phyloP scores from a whole-genome alignment of 2,329 filamentous ascomycete species.

The Microascus cirrosus region DNA sequence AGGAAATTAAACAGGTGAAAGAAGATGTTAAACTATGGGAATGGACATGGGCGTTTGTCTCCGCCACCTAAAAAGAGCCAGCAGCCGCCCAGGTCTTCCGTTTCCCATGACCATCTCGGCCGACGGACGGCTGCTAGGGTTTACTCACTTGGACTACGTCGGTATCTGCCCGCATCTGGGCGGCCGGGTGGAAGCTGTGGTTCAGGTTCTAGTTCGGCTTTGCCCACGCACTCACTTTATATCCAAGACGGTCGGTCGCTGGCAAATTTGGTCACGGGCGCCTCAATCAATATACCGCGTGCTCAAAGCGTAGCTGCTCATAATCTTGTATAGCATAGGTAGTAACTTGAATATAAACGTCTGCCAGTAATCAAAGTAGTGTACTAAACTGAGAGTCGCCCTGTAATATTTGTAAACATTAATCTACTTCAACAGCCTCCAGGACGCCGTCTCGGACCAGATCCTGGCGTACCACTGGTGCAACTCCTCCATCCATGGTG shows the following conservation, averaged over 20 bases:
- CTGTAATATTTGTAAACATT: background rate
- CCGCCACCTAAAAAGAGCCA: too few species aligned
- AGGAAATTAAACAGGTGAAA: too few species aligned
- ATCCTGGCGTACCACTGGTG: slow-evolving; percentile 27
- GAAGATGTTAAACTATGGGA: too few species aligned
- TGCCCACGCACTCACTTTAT: background rate
- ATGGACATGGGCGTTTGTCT: too few species aligned
- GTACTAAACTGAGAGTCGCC: background rate
- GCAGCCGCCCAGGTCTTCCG: too few species aligned
- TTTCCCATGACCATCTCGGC: too few species aligned
- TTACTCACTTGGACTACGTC: too few species aligned
- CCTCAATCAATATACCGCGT: too few species aligned
- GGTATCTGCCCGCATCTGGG: background rate
- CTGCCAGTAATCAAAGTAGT: background rate
- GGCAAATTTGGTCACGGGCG: too few species aligned
- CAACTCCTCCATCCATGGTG: slow-evolving; percentile 15
- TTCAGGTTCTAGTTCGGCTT: background rate
- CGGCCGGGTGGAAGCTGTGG: background rate
- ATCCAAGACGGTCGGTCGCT: too few species aligned
- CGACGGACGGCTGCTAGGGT: too few species aligned
- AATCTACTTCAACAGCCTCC: slow-evolving; percentile 20
- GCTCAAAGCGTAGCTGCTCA: too few species aligned
- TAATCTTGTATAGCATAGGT: background rate
- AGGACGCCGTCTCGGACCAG: slow-evolving; percentile 18
- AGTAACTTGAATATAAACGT: background rate